Conservation (phyloP, 768 basidiomycete species). For the Aureoboletus auriporus region DNA sequence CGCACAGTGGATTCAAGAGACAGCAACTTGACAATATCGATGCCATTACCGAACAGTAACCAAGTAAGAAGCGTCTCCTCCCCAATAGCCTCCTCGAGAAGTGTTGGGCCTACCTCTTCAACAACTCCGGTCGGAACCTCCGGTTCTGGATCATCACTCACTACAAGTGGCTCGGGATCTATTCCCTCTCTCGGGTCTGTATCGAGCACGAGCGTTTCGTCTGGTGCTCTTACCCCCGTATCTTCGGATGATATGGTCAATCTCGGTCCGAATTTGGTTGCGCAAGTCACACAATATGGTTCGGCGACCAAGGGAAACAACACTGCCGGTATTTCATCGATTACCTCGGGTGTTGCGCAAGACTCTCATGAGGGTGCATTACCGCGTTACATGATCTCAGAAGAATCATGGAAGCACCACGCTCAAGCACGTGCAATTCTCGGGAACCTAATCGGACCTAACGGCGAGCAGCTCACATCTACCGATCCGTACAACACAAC, state of each 20-base stretch:
- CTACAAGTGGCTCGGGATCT: slow-evolving; percentile 44
- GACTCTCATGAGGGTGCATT: slow-evolving; percentile 41
- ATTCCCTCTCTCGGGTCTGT: slow-evolving; percentile 48
- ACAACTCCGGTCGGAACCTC: slow-evolving; percentile 36
- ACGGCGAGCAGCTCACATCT: slow-evolving; percentile 81
- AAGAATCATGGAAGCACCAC: slow-evolving; percentile 83
- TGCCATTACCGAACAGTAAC: slow-evolving; percentile 42
- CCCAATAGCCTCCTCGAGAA: slow-evolving; percentile 49
- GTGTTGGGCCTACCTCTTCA: slow-evolving; percentile 20
- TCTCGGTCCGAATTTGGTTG: slow-evolving; percentile 40
- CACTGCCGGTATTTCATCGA: slow-evolving; percentile 25
- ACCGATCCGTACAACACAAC: slow-evolving; percentile 97
- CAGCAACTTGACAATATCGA: slow-evolving; percentile 42
- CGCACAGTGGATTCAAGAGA: slow-evolving; percentile 29
- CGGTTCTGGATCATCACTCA: slow-evolving; percentile 45
- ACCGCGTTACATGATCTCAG: slow-evolving; percentile 56
- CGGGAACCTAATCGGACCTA: slow-evolving; percentile 80
- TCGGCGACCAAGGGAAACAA: slow-evolving; percentile 30
- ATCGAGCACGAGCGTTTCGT: slow-evolving; percentile 43
- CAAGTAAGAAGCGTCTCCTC: slow-evolving; percentile 67
- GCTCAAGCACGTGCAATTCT: slow-evolving; percentile 80
- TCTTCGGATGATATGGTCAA: slow-evolving; percentile 54
- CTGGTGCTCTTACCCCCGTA: slow-evolving; percentile 45
- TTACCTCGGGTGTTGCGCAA: slow-evolving; percentile 35
- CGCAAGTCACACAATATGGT: slow-evolving; percentile 47